Evolutionary conservation across 352 stramenopile genomes (phyloP).

Genomic region (Discostella stelligera): DNA sequence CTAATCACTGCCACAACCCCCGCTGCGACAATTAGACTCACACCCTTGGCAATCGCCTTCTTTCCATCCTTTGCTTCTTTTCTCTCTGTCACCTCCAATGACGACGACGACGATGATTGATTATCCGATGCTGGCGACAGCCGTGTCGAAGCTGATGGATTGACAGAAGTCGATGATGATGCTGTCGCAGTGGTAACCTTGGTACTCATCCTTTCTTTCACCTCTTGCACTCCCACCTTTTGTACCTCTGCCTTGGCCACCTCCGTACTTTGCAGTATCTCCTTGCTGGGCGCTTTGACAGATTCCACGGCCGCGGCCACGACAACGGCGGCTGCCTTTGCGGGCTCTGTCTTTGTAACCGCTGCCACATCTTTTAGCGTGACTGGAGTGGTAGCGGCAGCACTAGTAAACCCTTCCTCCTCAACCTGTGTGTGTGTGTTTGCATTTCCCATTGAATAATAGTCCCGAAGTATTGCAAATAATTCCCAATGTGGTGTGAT

Average conservation of each 20-base stretch:
- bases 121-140: not conserved
- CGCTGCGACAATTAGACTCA: conserved; percentile 16
- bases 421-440: not conserved
- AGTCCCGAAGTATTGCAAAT: too few relatives aligned
- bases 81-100: not conserved
- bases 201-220: conserved; percentile 22
- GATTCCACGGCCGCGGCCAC: not conserved
- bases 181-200: conserved; percentile 4
- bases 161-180: not conserved
- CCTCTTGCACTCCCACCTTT: conserved; percentile 20
- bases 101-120: not conserved
- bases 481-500: too few relatives aligned
- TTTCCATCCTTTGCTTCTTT: conserved; percentile 3
- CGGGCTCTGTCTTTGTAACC: not conserved
- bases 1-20: conserved; percentile 16
- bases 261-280: conserved; percentile 18
- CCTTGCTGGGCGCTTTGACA: conserved; percentile 1
- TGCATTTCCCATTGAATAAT: not conserved
- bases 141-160: not conserved
- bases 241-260: conserved; percentile 14
- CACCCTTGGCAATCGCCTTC: conserved; percentile 15
- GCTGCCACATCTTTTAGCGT: not conserved
- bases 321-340: not conserved
- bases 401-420: not conserved
- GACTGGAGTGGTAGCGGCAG: not conserved